Evolutionary conservation across 1,284 basidiomycete species (phyloP).

Genomic region (Inonotus hispidus): DNA sequence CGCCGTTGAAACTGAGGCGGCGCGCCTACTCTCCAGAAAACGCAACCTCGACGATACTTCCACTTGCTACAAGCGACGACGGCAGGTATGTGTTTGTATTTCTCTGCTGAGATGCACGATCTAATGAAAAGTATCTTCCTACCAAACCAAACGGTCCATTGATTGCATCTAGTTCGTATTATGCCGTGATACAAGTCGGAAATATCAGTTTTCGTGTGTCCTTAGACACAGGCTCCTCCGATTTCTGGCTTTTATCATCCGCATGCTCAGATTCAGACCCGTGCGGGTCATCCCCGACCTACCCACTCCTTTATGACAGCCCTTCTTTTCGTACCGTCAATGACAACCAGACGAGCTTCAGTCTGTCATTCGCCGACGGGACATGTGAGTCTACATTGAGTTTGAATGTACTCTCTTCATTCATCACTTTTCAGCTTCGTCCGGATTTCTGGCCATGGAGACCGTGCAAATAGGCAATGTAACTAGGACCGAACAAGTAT

Average conservation of each 20-base stretch:
- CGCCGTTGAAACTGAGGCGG: background rate
- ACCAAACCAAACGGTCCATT: background rate
- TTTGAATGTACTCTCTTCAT: constrained; percentile 4
- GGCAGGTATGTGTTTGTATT: constrained; percentile 4
- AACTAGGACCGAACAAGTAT: constrained; percentile 51
- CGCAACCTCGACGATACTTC: constrained; percentile 1
- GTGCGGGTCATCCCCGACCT: constrained; percentile 55
- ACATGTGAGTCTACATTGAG: constrained; percentile 43
- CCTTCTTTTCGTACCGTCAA: constrained; percentile 58
- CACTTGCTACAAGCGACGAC: constrained; percentile 6
- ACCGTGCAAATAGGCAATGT: constrained; percentile 53
- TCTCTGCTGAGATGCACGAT: background rate
- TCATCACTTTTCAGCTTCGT: constrained; percentile 26
- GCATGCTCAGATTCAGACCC: constrained; percentile 42
- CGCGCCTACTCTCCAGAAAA: background rate
- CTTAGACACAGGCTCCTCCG: constrained; percentile 72
- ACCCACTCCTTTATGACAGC: constrained; percentile 60
- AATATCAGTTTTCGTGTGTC: constrained; percentile 61
- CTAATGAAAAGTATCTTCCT: background rate
- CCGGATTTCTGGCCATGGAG: constrained; percentile 66
- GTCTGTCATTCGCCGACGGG: constrained; percentile 56
- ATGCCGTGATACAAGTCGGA: constrained; percentile 51
- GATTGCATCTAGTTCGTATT: constrained; percentile 50
- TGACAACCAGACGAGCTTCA: constrained; percentile 53
- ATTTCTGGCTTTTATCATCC: constrained; percentile 66